Conservation (phyloP, 148 eudicot species). For the Vaccinium vitisidaea region DNA sequence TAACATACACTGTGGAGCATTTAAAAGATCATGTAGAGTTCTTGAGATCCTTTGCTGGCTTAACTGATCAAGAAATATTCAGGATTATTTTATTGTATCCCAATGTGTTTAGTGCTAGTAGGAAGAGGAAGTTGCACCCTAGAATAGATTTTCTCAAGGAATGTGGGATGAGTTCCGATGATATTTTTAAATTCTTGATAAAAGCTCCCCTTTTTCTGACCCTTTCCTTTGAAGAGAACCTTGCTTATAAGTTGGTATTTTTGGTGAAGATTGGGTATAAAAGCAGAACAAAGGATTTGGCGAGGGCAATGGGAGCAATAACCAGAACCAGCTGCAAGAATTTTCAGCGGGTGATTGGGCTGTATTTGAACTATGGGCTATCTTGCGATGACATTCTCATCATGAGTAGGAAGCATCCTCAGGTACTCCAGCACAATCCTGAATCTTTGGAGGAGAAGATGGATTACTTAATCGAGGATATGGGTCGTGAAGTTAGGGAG, state of each 20-base stretch:
- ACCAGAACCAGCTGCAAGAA: slow-evolving; percentile 80
- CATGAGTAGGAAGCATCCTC: slow-evolving; percentile 87
- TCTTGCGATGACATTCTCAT: slow-evolving; percentile 70
- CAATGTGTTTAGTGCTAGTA: slow-evolving; percentile 78
- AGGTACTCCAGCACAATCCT: slow-evolving; percentile 79
- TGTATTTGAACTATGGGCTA: slow-evolving; percentile 72
- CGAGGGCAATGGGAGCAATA: slow-evolving; percentile 86
- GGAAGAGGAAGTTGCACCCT: slow-evolving; percentile 69
- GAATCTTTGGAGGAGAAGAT: slow-evolving; percentile 77
- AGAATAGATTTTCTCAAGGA: slow-evolving; percentile 74
- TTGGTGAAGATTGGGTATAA: slow-evolving; percentile 76
- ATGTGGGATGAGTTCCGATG: slow-evolving; percentile 74
- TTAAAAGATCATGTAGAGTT: slow-evolving; percentile 68
- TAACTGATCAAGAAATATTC: slow-evolving; percentile 66
- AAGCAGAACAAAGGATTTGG: slow-evolving; percentile 73
- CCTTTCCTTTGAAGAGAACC: slow-evolving; percentile 73
- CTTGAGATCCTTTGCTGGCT: slow-evolving; percentile 73
- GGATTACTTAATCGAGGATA: slow-evolving; percentile 76
- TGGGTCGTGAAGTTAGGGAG: slow-evolving; percentile 89
- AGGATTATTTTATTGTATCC: slow-evolving; percentile 71
- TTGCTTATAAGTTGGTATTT: slow-evolving; percentile 66
- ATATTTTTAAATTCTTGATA: slow-evolving; percentile 63
- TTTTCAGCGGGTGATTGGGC: slow-evolving; percentile 66
- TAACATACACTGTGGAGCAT: slow-evolving; percentile 66
- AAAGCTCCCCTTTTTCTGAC: slow-evolving; percentile 74